Evolutionary conservation across 2,329 filamentous ascomycete species (phyloP).

Genomic region (Alternaria solani): DNA sequence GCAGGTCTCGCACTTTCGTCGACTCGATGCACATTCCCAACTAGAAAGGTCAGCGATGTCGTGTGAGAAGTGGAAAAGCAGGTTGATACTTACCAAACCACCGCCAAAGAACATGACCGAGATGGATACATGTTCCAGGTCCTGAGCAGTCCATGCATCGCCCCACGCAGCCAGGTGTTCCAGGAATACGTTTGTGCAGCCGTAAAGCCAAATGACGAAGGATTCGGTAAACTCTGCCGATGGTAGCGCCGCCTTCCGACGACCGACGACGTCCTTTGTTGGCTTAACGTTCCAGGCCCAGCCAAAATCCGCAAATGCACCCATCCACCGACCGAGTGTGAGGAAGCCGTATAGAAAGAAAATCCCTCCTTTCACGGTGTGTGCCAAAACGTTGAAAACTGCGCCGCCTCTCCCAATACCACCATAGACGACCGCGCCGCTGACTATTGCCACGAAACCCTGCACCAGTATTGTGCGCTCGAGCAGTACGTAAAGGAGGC

Average conservation of each 20-base stretch:
- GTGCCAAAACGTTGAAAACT: constrained; percentile 86
- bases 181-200: constrained; percentile 87
- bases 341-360: constrained; percentile 94
- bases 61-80: constrained; percentile 13
- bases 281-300: constrained; percentile 96
- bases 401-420: constrained; percentile 77
- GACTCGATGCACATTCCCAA: constrained; percentile 87
- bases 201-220: constrained; percentile 88
- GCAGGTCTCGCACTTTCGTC: constrained; percentile 68
- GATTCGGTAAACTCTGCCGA: constrained; percentile 91
- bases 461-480: constrained; percentile 81
- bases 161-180: constrained; percentile 84
- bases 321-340: constrained; percentile 88
- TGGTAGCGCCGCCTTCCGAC: constrained; percentile 69
- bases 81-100: constrained; percentile 70
- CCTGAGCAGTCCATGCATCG: constrained; percentile 74
- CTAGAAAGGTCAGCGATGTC: constrained; percentile 41
- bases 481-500: constrained; percentile 70
- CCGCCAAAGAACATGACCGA: constrained; percentile 93
- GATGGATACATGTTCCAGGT: constrained; percentile 92
- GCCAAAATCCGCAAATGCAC: constrained; percentile 86
- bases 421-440: constrained; percentile 78
- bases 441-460: constrained; percentile 75
- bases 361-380: constrained; percentile 93
- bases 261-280: constrained; percentile 62